Evolutionary conservation across 257 asterid genomes (phyloP), one percentile per base, ranked within the genome.

Genomic region (Osmanthus fragrans): DNA sequence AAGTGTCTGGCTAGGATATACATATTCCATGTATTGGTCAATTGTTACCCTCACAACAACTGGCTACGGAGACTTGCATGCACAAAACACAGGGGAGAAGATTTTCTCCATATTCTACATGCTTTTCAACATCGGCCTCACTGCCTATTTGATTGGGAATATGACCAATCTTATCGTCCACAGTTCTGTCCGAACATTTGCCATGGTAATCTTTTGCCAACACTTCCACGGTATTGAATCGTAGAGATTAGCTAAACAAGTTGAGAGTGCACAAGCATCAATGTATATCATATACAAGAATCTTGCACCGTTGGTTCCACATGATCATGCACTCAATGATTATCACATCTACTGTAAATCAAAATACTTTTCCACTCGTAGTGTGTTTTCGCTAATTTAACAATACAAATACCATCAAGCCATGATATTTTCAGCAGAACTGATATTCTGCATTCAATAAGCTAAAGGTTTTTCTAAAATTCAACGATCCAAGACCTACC

Each of bases 51-150:
- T 96, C 80, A 76, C 98, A 21, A 91, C 99, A 2, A 93, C 94
- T 5, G 99, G 99, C 16, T 96, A 96, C 27, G 99, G 98, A 0
- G 99, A 96, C 81, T 83, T 96, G 80, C 93, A 86, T 4, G 98
- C 99, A 3, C 83, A 78, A 51, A 96, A 93, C 79, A 88, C 96
- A 7, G 94, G 91, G 39, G 99, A 96, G 87, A 96, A 90, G 87
- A 65, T 90, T 67, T 92, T 93, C 90, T 77, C 90, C 85, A 87
- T 93, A 81, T 81, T 87, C 83, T 96, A 96, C 87, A 96, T 96
- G 99, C 89, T 93, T 72, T 96, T 93, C 92, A 96, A 92, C 89
- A 91, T 93, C 63, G 98, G 99, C 70, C 97, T 96, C 63, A 93
- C 94, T 4, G 96, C 99, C 81, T 96, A 96, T 81, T 49, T 96